These are phyloP conservation scores for Exobasidium rhododendri DNA, from an alignment of 1,284 basidiomycete species.

Conservation along the genomic window DNA sequence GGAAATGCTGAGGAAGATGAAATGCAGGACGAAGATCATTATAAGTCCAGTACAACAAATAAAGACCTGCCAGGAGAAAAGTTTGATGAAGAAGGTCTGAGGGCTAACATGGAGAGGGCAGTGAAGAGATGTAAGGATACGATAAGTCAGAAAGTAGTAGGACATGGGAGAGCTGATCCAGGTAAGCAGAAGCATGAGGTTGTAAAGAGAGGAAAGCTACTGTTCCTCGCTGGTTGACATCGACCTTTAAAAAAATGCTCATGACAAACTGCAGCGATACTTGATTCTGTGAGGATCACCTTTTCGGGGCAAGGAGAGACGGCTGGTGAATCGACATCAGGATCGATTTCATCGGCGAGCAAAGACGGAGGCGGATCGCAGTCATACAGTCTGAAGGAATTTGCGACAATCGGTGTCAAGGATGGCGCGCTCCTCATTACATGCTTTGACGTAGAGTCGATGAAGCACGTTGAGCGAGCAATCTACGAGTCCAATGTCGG, in stretches of 20 bases:
- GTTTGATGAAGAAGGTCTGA: slow-evolving; percentile 31
- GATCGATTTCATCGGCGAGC: slow-evolving; percentile 38
- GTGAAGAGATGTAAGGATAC: slow-evolving; percentile 33
- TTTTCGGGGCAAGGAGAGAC: slow-evolving; percentile 18
- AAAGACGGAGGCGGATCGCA: background rate
- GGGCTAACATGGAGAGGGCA: slow-evolving; percentile 33
- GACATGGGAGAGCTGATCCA: slow-evolving; percentile 38
- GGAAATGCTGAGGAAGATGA: slow-evolving; percentile 20
- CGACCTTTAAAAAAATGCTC: background rate
- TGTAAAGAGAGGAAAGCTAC: background rate
- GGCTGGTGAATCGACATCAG: background rate
- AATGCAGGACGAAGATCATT: slow-evolving; percentile 10
- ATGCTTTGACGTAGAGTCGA: slow-evolving; percentile 40
- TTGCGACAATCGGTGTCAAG: slow-evolving; percentile 49
- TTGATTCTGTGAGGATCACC: background rate
- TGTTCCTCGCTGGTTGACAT: background rate
- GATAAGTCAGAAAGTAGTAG: slow-evolving; percentile 31
- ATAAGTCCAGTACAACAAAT: slow-evolving; percentile 25
- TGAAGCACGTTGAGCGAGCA: slow-evolving; percentile 51
- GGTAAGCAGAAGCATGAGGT: slow-evolving; percentile 6
- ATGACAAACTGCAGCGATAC: background rate
- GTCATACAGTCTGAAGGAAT: slow-evolving; percentile 37
- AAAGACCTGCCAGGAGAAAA: slow-evolving; percentile 37
- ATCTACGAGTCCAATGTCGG: slow-evolving; percentile 45
- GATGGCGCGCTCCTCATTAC: slow-evolving; percentile 46